Evolutionary conservation across 345 rosid species (phyloP).

Genomic region (Mallotus nudiflorus): DNA sequence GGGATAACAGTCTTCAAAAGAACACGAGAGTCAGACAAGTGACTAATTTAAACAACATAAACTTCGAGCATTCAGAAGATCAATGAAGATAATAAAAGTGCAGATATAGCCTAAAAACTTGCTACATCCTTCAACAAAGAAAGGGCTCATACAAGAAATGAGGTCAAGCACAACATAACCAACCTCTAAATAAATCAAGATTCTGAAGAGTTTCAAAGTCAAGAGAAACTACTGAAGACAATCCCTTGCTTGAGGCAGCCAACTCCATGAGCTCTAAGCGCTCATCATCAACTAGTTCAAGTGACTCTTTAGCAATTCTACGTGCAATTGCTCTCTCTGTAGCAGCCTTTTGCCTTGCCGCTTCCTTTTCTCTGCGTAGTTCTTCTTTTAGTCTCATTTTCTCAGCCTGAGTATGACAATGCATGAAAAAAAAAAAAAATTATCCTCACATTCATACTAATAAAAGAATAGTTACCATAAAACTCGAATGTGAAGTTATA

Average conservation of each 20-base stretch:
- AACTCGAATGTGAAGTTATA: not conserved
- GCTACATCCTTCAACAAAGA: not conserved
- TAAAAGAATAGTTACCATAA: not conserved
- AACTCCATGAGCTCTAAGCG: constrained; percentile 92
- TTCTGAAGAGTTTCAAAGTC: constrained; percentile 73
- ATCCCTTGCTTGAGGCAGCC: constrained; percentile 65
- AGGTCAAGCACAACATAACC: constrained; percentile 17
- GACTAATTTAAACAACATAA: not conserved
- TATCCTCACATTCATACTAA: constrained; percentile 2
- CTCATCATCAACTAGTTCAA: constrained; percentile 83
- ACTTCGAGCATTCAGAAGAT: not conserved
- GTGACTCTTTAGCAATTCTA: constrained; percentile 80
- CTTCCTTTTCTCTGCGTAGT: constrained; percentile 72
- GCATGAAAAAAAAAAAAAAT: not conserved
- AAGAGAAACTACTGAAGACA: constrained; percentile 62
- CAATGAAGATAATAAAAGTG: not conserved
- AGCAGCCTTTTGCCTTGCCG: constrained; percentile 84
- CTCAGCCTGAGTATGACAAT: constrained; percentile 55
- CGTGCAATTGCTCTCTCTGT: constrained; percentile 89
- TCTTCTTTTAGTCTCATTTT: constrained; percentile 85
- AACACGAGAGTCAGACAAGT: not conserved
- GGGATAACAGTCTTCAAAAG: not conserved
- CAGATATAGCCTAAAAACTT: not conserved
- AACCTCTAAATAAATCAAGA: constrained; percentile 76
- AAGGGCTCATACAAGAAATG: not conserved